Conservation (phyloP, 2,329 filamentous ascomycete species). For the Aphanocladium album region DNA sequence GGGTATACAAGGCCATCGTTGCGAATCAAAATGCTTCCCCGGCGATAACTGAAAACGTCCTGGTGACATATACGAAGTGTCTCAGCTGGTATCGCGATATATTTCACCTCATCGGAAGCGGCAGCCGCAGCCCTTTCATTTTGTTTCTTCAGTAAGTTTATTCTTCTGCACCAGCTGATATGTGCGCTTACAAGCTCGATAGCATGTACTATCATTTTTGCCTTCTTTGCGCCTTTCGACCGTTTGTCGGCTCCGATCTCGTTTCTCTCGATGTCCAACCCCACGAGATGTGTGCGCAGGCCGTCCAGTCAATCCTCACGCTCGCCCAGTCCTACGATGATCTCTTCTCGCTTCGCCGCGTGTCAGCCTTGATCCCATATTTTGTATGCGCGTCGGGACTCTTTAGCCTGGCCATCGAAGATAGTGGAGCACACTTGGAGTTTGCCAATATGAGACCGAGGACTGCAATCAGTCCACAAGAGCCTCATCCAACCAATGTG, state of each 20-base stretch:
- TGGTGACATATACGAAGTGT: constrained; percentile 15
- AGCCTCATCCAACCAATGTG: no score
- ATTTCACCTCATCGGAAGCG: constrained; percentile 8
- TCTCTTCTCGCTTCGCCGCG: constrained; percentile 17
- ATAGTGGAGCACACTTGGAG: not conserved
- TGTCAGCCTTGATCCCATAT: constrained; percentile 15
- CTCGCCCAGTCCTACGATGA: constrained; percentile 18
- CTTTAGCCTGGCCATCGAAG: constrained; percentile 8
- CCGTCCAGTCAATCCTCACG: not conserved
- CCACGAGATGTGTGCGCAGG: not conserved
- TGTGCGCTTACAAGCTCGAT: not conserved
- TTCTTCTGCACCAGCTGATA: not conserved
- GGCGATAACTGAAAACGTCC: not conserved
- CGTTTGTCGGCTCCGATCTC: not conserved
- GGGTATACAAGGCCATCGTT: constrained; percentile 14
- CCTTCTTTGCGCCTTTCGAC: constrained; percentile 15
- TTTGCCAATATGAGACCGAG: not conserved
- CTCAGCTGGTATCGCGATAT: constrained; percentile 18
- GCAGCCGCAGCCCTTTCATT: constrained; percentile 14
- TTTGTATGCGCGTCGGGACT: constrained; percentile 16
- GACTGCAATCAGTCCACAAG: not conserved
- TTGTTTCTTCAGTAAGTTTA: constrained; percentile 17
- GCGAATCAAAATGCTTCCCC: not conserved
- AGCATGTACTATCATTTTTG: constrained; percentile 20
- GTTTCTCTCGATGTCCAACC: constrained; percentile 4